A percentile compares a stretch with the other conserved stretches of the same genome.
Evolutionary conservation across 176 grass and related monocot genomes (phyloP).

Genomic region (Bolboschoenus planiculmis): DNA sequence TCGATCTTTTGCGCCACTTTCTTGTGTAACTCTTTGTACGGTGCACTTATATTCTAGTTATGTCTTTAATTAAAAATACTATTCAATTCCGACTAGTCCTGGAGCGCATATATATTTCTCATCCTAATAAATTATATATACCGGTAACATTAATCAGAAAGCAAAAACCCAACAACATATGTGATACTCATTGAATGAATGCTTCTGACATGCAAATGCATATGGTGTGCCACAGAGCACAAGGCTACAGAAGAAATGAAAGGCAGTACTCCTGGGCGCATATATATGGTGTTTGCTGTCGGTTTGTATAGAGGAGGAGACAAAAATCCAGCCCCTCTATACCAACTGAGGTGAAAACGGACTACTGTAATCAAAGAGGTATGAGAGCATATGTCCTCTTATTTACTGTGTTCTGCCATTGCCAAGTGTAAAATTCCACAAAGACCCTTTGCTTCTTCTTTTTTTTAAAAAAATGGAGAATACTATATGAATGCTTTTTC

Average conservation of each 20-base stretch:
- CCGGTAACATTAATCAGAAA: too few species aligned
- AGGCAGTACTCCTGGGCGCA: neutral
- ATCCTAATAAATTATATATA: too few species aligned
- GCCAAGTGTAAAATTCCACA: slow-evolving; percentile 19
- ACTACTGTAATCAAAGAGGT: slow-evolving; percentile 10
- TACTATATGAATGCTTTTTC: too few species aligned
- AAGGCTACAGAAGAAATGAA: neutral
- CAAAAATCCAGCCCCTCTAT: slow-evolving; percentile 20
- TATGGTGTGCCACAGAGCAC: neutral
- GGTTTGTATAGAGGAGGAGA: slow-evolving; percentile 13
- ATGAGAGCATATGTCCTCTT: neutral
- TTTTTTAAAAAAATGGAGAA: neutral
- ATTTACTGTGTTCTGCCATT: neutral
- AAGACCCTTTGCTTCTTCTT: neutral
- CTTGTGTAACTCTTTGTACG: neutral
- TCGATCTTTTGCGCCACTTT: neutral
- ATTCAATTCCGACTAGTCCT: neutral
- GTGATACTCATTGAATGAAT: too few species aligned
- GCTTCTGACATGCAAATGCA: too few species aligned
- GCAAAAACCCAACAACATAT: too few species aligned
- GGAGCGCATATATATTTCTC: neutral
- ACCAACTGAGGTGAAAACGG: slow-evolving; percentile 21
- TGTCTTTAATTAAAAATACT: neutral
- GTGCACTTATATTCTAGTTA: too few species aligned
- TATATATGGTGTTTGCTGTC: neutral